Evolutionary conservation across 768 basidiomycete species (phyloP), one percentile per base, ranked within the genome.

Genomic region (Lentinula sp.): DNA sequence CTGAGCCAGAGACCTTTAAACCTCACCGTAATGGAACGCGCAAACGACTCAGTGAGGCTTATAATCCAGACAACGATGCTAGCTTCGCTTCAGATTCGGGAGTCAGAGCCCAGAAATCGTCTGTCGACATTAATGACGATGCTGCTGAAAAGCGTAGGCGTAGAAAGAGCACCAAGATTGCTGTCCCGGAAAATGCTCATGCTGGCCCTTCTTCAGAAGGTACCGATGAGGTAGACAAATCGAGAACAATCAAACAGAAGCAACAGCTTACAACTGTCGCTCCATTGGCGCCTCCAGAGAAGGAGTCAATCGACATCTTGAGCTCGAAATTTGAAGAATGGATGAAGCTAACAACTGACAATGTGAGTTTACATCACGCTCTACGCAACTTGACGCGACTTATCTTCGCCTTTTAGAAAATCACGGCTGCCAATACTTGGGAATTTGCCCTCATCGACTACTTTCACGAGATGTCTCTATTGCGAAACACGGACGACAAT

Each of bases 291-390:
- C 70, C 70, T 37, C 82, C 86, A 32, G 81, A 86, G 46, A 54
- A 39, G 39, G 83, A 88, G 18, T 81, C 88, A 0, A 74, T 88
- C 65, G 91, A 95, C 65, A 83, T 94, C n/a, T 91, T 92, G 85
- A 92, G 81, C 74, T 89, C 87, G 42, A 97, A 95, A 67, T 97
- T 89, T 69, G 97, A 99, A 72, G 95, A 98, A 73, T 98, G 97
- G 97, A 98, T 99, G 96, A 98, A 98, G 79, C 87, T 98, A 87
- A 95, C 95, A 1, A 98, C 96, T 2, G 96, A 98, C 71, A 98
- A 98, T 73, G 97, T 98, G 70, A 66, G 86, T 33, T 58, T 18
- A 18, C 45, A 41, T 63, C 70, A 42, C 8, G 28, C n/a, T 46
- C 6, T n/a, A 35, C 13, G 32, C 53, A 39, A 7, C 58, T 37